Evolutionary conservation across 371 early-diverging fungal species (phyloP).

Genomic region (Smittium culicis): DNA sequence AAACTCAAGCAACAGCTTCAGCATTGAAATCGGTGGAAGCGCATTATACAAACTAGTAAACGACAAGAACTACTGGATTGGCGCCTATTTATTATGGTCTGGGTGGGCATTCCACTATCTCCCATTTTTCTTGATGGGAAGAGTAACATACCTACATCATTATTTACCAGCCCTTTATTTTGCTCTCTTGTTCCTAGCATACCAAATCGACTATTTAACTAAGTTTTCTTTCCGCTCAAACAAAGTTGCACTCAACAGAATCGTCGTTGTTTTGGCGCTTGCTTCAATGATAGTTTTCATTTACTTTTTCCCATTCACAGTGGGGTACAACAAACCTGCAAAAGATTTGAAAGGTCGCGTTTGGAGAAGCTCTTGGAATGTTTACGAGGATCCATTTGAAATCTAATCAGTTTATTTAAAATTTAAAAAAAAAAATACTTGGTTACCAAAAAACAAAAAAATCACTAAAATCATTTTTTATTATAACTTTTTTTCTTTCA

Average conservation of each 20-base stretch:
- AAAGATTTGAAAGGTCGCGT: slow-evolving; percentile 34
- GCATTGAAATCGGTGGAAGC: slow-evolving; percentile 15
- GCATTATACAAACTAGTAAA: too few species aligned
- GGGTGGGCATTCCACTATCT: slow-evolving; percentile 97
- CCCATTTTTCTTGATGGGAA: slow-evolving; percentile 95
- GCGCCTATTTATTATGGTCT: slow-evolving; percentile 53
- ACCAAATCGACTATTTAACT: slow-evolving; percentile 57
- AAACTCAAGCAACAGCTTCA: background rate
- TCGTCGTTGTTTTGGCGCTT: slow-evolving; percentile 34
- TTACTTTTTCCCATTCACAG: slow-evolving; percentile 69
- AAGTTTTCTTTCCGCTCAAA: background rate
- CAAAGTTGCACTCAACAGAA: background rate
- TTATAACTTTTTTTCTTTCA: too few species aligned
- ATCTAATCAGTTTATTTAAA: slow-evolving; percentile 8
- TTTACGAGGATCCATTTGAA: slow-evolving; percentile 30
- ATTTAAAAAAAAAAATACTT: background rate
- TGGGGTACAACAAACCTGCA: slow-evolving; percentile 63
- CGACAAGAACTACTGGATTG: slow-evolving; percentile 60
- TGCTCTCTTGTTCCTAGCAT: slow-evolving; percentile 62
- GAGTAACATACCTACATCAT: slow-evolving; percentile 97
- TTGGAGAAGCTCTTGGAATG: slow-evolving; percentile 47
- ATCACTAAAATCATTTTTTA: too few species aligned
- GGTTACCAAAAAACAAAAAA: background rate
- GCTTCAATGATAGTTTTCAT: slow-evolving; percentile 39
- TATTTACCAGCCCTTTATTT: slow-evolving; percentile 98